Base-by-base conservation (phyloP, 805 yeast species). In the Sugiyamaella qingdaonensis region DNA sequence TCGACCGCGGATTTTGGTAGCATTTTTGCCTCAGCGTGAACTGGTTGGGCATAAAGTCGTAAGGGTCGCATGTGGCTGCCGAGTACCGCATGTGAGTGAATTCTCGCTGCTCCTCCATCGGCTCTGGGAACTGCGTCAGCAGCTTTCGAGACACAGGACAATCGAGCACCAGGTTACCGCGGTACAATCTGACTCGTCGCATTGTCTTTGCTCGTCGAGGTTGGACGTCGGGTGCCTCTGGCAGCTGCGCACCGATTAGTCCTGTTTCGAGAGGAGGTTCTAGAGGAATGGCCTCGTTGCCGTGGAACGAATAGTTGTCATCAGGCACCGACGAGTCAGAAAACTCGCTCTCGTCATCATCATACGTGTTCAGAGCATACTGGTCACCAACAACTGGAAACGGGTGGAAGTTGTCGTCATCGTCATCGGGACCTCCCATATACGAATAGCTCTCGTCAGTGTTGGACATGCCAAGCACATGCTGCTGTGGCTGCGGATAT, bases 41-140 rank as follows among this genome's bases (percentile, higher is more conserved):
- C 61, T 82, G 79, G 57, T 78, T 78, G 9, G 61, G 59, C 16
- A 69, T 72, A 64, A 87, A 88, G 52, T 84, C 81, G 10, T 80
- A 75, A 0, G 98, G 98, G 58, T 92, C 95, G 67, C 96, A 86
- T 0, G 98, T 92, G 18, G 88, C 90, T 0, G 97, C 97, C 53
- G 94, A 88, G 69, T 91, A 92, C 67, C 98, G 79, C 92, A 92
- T 85, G 62, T 85, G 88, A 33, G 82, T 77, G 76, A 85, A 86
- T 73, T 92, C 86, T 66, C 91, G 66, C 75, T 71, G 67, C 55
- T 79, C 64, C 64, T 76, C 71, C 24, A 34, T 13, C 62, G 73
- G 77, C 39, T 73, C 65, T 52, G 79, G 70, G 61, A 78, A 84
- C 61, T 80, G 80, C 46, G 72, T 69, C 42, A 86, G 70, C 48